Evolutionary conservation across 2,329 filamentous ascomycete genomes (phyloP), one percentile per base, ranked within the genome.

Genomic region (Xylaria hypoxylon): DNA sequence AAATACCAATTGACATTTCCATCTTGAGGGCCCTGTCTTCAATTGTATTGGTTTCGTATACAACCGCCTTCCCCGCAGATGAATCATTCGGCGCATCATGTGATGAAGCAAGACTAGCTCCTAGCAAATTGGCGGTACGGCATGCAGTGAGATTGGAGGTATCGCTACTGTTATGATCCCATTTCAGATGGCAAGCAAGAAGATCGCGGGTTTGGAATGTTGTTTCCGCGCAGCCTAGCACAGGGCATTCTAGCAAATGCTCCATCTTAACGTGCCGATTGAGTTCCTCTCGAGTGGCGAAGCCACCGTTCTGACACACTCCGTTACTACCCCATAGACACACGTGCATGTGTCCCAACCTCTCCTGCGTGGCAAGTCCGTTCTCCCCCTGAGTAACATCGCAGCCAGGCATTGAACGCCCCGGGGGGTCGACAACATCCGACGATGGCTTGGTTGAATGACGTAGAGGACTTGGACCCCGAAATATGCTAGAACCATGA

Each of bases 221-320:
- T n/a, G 71, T 72, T 56, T 82, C 79, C 38, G 74, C 72, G 61
- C 82, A 84, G 0, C 77, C 79, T 0, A 74, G 69, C 1, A 77
- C 75, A 0, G 82, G 82, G 33, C 82, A 84, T 28, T 80, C 71
- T 31, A 83, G 75, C 11, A 83, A 74, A 64, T 84, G 82, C 52
- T 83, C 78, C 22, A 74, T 73, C 62, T 83, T 81, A 44, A 84
- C 80, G 64, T 84, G 82, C 73, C 81, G 79, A 17, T 78, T 75
- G 35, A 83, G 76, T 8, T 77, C 80, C 38, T 78, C 77, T 15
- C 74, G 75, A 1, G 79, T 78, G 2, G 75, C 70, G 59, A 83
- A 84, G 51, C 76, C 76, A 0, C 74, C 68, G 6, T 77, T 75
- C 1, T 72, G 64, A 45, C 82, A 84, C 6, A 68, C 68, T 6